A percentile compares a stretch with the other conserved stretches of the same genome.
phyloP scores from a whole-genome alignment of 352 stramenopile species.

The Phytopythium aichiense region DNA sequence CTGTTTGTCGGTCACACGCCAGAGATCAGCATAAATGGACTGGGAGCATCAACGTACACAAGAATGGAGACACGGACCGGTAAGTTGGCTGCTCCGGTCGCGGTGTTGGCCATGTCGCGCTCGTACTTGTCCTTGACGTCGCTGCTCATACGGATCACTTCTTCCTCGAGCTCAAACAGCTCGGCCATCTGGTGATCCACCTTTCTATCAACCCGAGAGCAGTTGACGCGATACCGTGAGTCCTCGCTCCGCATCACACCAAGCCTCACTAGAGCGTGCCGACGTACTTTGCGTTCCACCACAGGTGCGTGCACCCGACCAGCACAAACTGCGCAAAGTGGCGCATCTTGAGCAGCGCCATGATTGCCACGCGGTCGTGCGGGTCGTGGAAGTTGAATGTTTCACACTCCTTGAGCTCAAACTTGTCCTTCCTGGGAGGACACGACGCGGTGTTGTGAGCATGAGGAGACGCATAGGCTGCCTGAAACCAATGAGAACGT shows the following conservation, averaged over 20 bases:
- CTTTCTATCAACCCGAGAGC: constrained; percentile 30
- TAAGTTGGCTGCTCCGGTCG: constrained; percentile 47
- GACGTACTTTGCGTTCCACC: constrained; percentile 84
- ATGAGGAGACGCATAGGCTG: background rate
- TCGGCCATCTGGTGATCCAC: constrained; percentile 87
- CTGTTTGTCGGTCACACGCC: constrained; percentile 9
- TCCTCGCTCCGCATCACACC: background rate
- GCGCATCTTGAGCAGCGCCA: constrained; percentile 81
- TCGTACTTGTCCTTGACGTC: constrained; percentile 84
- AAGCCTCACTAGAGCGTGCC: background rate
- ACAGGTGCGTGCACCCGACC: constrained; percentile 80
- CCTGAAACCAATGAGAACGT: background rate
- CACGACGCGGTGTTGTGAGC: background rate
- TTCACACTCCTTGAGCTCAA: constrained; percentile 83
- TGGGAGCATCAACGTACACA: background rate
- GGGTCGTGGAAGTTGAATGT: constrained; percentile 84
- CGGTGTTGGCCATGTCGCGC: constrained; percentile 42
- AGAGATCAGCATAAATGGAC: background rate
- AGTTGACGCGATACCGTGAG: background rate
- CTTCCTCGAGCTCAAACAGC: constrained; percentile 77
- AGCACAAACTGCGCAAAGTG: constrained; percentile 79
- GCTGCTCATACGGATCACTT: constrained; percentile 76
- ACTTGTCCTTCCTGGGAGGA: constrained; percentile 70
- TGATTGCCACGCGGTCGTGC: constrained; percentile 81
- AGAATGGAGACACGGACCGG: constrained; percentile 26